These are phyloP conservation scores for Neohortaea acidophila DNA, from an alignment of 495 filamentous ascomycete genomes.

Conservation along the genomic window DNA sequence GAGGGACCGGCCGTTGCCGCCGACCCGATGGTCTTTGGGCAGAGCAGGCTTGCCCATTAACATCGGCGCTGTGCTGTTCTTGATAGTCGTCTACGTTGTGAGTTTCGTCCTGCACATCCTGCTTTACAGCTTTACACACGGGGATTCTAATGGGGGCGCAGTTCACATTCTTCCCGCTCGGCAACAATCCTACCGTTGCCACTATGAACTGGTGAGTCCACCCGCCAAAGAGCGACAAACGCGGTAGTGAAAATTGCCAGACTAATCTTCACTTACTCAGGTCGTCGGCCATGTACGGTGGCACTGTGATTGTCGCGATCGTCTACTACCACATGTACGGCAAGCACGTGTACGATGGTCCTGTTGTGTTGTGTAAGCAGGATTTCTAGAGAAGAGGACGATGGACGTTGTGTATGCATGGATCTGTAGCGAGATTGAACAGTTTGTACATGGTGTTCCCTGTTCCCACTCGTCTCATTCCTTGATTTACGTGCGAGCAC, in stretches of 20 bases:
- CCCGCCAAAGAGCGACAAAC: no score
- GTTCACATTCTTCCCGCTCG: conserved; percentile 1
- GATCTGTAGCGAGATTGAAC: no score
- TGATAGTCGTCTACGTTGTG: conserved; percentile 4
- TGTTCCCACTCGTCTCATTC: no score
- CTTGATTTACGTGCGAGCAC: no score
- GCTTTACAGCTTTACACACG: not conserved
- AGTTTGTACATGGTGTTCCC: no score
- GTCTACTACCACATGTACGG: conserved; percentile 3
- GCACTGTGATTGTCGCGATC: conserved; percentile 1
- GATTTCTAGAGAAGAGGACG: conserved; percentile 1
- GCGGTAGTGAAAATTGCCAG: no score
- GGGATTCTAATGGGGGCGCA: no score
- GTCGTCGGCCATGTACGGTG: conserved; percentile 1
- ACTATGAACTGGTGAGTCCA: conserved; percentile 9
- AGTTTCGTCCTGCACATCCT: conserved; percentile 7
- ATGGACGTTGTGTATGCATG: no score
- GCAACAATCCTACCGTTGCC: not conserved
- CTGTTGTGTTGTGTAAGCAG: conserved; percentile 1
- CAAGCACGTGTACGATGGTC: not conserved
- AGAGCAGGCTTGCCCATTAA: not conserved
- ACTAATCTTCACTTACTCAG: no score
- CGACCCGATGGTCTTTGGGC: conserved; percentile 18
- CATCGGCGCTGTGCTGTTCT: conserved; percentile 4
- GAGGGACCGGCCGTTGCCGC: conserved; percentile 19